Conservation (phyloP, 129 eudicot species). For the Artemisia annua region DNA sequence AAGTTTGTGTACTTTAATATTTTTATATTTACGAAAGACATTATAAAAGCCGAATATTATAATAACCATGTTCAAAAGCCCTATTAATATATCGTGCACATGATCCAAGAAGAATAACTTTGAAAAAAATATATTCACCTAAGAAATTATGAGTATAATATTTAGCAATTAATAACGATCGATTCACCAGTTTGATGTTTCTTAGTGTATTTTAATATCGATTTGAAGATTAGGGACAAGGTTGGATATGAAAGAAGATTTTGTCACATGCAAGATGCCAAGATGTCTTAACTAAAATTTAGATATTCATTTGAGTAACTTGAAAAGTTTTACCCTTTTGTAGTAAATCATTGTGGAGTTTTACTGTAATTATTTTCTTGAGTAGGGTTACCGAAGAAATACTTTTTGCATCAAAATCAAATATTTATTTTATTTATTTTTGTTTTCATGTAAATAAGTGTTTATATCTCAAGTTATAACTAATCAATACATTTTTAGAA, state of each 20-base stretch:
- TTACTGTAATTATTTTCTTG: no score
- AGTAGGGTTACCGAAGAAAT: no score
- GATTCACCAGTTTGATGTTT: no score
- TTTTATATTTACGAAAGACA: conserved; percentile 23
- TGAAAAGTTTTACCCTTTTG: no score
- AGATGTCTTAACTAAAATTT: no score
- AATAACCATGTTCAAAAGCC: conserved; percentile 15
- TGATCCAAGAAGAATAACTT: conserved; percentile 32
- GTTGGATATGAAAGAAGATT: conserved; percentile 17
- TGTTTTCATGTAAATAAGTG: no score
- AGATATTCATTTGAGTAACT: no score
- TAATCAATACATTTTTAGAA: no score
- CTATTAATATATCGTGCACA: conserved; percentile 14
- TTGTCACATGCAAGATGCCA: conserved; percentile 25
- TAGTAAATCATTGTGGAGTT: no score
- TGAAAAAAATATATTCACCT: conserved; percentile 1
- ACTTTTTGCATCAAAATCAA: no score
- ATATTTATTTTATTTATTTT: no score
- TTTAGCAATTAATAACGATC: not conserved
- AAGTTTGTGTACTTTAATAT: conserved; percentile 4
- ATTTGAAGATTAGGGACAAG: conserved; percentile 12
- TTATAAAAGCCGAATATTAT: conserved; percentile 16
- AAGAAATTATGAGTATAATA: not conserved
- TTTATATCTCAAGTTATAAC: no score
- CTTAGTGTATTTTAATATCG: not conserved